Conservation (phyloP, 352 stramenopile genomes). For the Pythium pyrilobum region DNA sequence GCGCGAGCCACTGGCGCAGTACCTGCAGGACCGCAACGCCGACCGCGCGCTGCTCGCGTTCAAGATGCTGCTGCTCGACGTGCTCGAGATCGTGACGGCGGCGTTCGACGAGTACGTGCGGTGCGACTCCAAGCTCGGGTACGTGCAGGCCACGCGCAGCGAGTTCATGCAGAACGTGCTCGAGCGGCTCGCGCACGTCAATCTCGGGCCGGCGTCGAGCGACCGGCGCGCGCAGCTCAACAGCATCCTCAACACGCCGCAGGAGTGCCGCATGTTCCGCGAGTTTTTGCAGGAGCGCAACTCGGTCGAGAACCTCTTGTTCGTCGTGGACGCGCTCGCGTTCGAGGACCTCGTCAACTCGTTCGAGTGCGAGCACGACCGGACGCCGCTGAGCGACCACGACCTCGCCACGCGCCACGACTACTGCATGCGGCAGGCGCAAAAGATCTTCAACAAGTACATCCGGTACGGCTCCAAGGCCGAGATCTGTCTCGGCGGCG, state of each 20-base stretch:
- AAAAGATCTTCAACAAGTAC: slow-evolving; percentile 81
- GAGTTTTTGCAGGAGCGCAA: slow-evolving; percentile 50
- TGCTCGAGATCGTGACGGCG: slow-evolving; percentile 44
- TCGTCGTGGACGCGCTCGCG: slow-evolving; percentile 57
- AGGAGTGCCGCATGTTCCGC: slow-evolving; percentile 47
- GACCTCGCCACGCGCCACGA: slow-evolving; percentile 33
- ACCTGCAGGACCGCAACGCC: slow-evolving; percentile 34
- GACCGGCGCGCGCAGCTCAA: slow-evolving; percentile 47
- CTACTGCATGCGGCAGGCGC: slow-evolving; percentile 52
- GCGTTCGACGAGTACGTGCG: slow-evolving; percentile 57
- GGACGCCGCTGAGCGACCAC: slow-evolving; percentile 3
- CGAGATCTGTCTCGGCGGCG: slow-evolving; percentile 42
- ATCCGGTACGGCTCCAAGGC: slow-evolving; percentile 66
- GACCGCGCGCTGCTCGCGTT: slow-evolving; percentile 39
- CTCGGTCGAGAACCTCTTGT: slow-evolving; percentile 58
- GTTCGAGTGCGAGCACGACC: slow-evolving; percentile 22
- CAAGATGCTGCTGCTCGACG: slow-evolving; percentile 64
- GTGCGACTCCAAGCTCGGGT: slow-evolving; percentile 32
- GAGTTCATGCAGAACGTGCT: slow-evolving; percentile 55
- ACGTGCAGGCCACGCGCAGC: slow-evolving; percentile 27
- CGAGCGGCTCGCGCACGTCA: slow-evolving; percentile 36
- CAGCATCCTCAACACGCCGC: slow-evolving; percentile 43
- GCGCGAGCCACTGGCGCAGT: slow-evolving; percentile 38
- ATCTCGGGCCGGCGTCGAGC: slow-evolving; percentile 17
- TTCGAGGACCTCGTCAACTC: slow-evolving; percentile 64